Conservation (phyloP, 768 basidiomycete species). For the Termitomyces sp. region DNA sequence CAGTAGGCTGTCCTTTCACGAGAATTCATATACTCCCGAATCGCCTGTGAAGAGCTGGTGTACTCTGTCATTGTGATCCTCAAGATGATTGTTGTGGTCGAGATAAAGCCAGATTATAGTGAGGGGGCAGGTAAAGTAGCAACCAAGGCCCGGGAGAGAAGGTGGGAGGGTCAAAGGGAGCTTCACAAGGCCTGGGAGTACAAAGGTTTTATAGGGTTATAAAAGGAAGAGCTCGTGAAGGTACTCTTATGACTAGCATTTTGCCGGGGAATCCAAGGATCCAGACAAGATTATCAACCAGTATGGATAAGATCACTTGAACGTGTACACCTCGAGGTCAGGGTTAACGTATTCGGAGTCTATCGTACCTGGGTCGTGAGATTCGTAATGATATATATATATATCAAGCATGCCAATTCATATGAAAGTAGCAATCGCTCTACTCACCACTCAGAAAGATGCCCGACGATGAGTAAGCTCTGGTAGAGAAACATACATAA, state of each 20-base stretch:
- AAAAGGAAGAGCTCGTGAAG: conserved; percentile 14
- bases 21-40: no score
- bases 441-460: neutral
- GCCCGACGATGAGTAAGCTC: neutral
- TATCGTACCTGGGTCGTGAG: conserved; percentile 17
- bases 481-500: neutral
- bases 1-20: no score
- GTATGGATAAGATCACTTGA: conserved; percentile 36
- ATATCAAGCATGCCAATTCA: neutral
- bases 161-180: conserved; percentile 20
- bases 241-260: conserved; percentile 25
- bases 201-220: conserved; percentile 28
- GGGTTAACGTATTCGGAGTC: conserved; percentile 8
- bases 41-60: no score
- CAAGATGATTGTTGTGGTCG: conserved; percentile 3
- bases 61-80: no score
- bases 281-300: conserved; percentile 28
- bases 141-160: conserved; percentile 2
- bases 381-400: neutral
- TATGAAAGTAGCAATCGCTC: neutral
- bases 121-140: neutral
- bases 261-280: conserved; percentile 22
- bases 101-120: conserved; percentile 10
- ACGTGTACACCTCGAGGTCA: conserved; percentile 43
- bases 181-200: conserved; percentile 18